Base-by-base conservation (phyloP, 148 eudicot genomes). In the Polygonum aviculare region DNA sequence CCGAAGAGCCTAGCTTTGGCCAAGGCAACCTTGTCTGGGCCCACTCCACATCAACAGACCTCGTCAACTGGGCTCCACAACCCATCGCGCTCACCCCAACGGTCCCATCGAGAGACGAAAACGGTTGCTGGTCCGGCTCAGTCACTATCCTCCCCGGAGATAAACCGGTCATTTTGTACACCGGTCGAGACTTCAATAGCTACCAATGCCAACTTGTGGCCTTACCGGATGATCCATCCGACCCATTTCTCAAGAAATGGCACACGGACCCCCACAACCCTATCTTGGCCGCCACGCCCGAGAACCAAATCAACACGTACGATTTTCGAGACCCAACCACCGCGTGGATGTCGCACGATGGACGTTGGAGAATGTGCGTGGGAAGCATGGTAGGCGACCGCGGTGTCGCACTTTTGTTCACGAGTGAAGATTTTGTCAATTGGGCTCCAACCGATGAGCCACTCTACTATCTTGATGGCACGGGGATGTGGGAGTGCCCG, bases 401-500 rank as follows among this genome's bases (percentile, higher is more conserved):
- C 7, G 90, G 90, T 18, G 15, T 70, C n/a, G 84, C 88, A 0
- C n/a, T 87, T 18, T 45, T 92, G 41, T 90, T 80, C 77, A 80
- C 55, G 22, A 92, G 91, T 18, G 84, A 49, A 59, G 93, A 93
- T 81, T 93, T 93, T 74, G 55, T 77, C 0, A 9, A 72, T 1
- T 93, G 95, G 93, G 75, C 54, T 18, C 1, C 76, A 69, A 79
- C 88, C 8, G n/a, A 85, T 2, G 73, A 82, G 9, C 90, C 89
- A 0, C 57, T 93, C 0, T 85, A 89, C 70, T 81, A 84, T 0
- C 16, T 80, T 0, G 44, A 77, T 1, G 76, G 39, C 2, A 81
- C 85, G 18, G 89, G 89, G 2, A 93, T 93, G 97, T 90, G 95
- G 93, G 93, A 93, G 79, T 90, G 96, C 40, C 89, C 92, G 10